phyloP scores from a whole-genome alignment of 225 moss, liverwort and hornwort species.

The Asterella californica region DNA sequence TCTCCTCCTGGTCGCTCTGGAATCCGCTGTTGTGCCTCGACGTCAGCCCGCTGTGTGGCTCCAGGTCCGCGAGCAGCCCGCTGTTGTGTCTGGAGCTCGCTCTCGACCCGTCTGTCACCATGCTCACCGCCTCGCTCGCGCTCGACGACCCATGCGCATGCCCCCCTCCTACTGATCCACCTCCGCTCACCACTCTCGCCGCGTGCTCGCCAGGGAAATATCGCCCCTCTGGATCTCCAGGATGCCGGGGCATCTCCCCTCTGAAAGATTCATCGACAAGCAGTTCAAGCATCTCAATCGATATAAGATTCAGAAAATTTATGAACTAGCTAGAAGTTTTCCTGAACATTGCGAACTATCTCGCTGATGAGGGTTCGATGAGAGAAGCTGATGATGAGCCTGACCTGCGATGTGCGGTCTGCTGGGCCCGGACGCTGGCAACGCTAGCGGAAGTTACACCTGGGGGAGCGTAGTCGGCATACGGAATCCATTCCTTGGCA shows the following conservation, averaged over 20 bases:
- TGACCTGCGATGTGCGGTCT: slow-evolving; percentile 5
- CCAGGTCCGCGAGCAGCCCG: background rate
- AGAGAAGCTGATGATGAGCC: background rate
- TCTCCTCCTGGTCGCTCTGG: slow-evolving; percentile 14
- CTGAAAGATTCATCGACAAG: background rate
- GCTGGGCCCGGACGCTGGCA: background rate
- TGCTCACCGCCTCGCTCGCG: slow-evolving; percentile 17
- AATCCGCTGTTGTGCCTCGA: slow-evolving; percentile 5
- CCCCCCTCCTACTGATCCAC: background rate
- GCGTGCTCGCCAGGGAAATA: slow-evolving; percentile 18
- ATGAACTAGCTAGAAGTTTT: too few species aligned
- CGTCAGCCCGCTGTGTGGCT: slow-evolving; percentile 12
- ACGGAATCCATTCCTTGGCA: slow-evolving; percentile 1
- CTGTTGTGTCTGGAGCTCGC: slow-evolving; percentile 21
- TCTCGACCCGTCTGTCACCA: slow-evolving; percentile 26
- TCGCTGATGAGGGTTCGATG: too few species aligned
- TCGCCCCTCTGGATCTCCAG: background rate
- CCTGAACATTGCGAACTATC: too few species aligned
- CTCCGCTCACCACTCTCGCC: background rate
- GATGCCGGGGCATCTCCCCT: background rate
- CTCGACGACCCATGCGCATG: slow-evolving; percentile 10
- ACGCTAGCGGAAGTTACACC: background rate
- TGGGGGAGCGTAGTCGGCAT: slow-evolving; percentile 10
- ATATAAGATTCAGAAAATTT: too few species aligned
- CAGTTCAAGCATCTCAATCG: background rate